Percentiles rank a stretch among this genome's conserved stretches.
Conservation (phyloP, 2,329 filamentous ascomycete species). For the Delphinella strobiligena region DNA sequence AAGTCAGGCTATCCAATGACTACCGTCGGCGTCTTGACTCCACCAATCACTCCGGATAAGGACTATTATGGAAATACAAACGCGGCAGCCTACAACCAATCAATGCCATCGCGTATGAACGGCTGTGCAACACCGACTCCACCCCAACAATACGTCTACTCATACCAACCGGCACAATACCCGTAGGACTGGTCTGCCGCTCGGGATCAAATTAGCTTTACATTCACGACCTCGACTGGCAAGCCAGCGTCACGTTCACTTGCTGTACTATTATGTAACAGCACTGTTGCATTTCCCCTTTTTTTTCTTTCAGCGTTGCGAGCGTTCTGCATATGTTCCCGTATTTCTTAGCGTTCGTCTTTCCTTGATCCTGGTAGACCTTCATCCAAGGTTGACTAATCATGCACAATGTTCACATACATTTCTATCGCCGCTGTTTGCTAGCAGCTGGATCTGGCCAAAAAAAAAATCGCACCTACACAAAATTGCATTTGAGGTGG, state of each 20-base stretch:
- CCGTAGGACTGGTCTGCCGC: conserved; percentile 1
- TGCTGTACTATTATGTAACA: conserved; percentile 17
- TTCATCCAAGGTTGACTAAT: conserved; percentile 2
- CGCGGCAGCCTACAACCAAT: conserved; percentile 14
- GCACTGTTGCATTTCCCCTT: conserved; percentile 14
- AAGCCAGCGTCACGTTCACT: conserved; percentile 2
- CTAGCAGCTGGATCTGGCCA: background rate
- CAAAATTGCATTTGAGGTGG: background rate
- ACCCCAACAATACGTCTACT: conserved; percentile 11
- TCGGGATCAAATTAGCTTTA: background rate
- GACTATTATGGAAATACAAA: conserved; percentile 18
- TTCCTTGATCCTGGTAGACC: conserved; percentile 1
- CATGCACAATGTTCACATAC: conserved; percentile 9
- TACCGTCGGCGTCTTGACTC: conserved; percentile 68
- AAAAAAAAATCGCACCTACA: background rate
- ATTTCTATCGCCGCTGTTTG: conserved; percentile 6
- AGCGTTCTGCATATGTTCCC: conserved; percentile 9
- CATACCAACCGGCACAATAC: conserved; percentile 8
- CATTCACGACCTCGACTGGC: conserved; percentile 1
- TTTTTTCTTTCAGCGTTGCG: conserved; percentile 15
- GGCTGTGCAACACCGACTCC: conserved; percentile 22
- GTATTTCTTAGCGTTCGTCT: conserved; percentile 7
- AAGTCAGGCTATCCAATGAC: conserved; percentile 57
- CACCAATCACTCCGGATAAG: conserved; percentile 69
- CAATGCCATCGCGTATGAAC: conserved; percentile 15